Percentiles rank a stretch among this genome's conserved stretches.
Evolutionary conservation across 495 filamentous ascomycete species (phyloP).

Genomic region (Lepraria neglecta): DNA sequence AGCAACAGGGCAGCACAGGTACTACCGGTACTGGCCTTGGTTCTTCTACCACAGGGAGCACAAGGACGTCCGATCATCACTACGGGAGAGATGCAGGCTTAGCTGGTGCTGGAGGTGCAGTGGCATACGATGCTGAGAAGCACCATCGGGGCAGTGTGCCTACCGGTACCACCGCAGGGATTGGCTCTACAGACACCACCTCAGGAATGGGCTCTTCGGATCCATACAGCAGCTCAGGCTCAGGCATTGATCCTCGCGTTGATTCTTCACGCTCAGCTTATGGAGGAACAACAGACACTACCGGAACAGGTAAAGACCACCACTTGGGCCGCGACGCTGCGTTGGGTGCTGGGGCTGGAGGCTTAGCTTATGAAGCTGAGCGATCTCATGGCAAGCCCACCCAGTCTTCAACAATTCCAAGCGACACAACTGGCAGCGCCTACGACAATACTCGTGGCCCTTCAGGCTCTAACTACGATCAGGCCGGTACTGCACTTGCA

Average conservation of each 20-base stretch:
- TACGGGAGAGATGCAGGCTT: conserved; percentile 25
- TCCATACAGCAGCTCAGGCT: not conserved
- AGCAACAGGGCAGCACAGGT: conserved; percentile 16
- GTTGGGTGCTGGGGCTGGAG: conserved; percentile 4
- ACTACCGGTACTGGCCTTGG: not conserved
- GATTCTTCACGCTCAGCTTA: not conserved
- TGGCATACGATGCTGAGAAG: conserved; percentile 20
- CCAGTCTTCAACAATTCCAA: conserved; percentile 8
- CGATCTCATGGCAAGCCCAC: conserved; percentile 7
- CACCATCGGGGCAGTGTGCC: conserved; percentile 11
- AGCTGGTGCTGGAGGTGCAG: conserved; percentile 19
- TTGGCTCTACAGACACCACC: not conserved
- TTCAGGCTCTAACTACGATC: conserved; percentile 10
- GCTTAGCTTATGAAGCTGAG: conserved; percentile 9
- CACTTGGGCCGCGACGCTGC: conserved; percentile 8
- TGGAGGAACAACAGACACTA: not conserved
- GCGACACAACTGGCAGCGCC: not conserved
- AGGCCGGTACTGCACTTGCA: conserved; percentile 12
- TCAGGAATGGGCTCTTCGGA: too few relatives aligned
- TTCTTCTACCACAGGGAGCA: not conserved
- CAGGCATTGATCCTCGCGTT: too few relatives aligned
- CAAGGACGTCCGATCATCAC: not conserved
- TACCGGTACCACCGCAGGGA: not conserved
- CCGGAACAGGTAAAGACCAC: conserved; percentile 1
- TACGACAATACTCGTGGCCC: conserved; percentile 8